Evolutionary conservation across 2,329 filamentous ascomycete species (phyloP).

Genomic region (Colletotrichum plurivorum): DNA sequence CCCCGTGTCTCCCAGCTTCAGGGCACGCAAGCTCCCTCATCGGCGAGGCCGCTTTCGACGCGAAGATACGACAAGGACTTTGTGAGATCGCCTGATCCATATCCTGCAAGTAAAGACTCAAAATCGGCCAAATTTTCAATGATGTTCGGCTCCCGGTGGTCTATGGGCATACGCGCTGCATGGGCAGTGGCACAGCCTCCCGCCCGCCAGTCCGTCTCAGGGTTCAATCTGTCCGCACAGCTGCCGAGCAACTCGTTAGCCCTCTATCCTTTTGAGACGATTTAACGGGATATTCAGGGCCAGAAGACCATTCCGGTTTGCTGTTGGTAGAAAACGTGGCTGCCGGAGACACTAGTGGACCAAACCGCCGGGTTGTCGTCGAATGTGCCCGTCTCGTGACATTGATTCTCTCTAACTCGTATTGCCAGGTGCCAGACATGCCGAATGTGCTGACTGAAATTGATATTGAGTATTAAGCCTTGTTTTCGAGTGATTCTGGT

Average conservation of each 20-base stretch:
- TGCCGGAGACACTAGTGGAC: not conserved
- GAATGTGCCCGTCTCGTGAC: not conserved
- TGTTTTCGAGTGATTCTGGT: too few relatives aligned
- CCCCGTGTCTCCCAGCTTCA: not conserved
- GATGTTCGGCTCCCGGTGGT: not conserved
- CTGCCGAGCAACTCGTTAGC: conserved; percentile 8
- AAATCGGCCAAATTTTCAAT: not conserved
- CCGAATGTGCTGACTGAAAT: too few relatives aligned
- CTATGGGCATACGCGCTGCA: not conserved
- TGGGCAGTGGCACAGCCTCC: conserved; percentile 17
- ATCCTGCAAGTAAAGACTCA: not conserved
- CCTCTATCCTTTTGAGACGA: conserved; percentile 9
- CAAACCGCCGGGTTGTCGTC: not conserved
- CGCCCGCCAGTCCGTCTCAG: not conserved
- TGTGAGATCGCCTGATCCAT: not conserved
- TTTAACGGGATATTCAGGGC: not conserved
- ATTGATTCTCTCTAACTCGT: too few relatives aligned
- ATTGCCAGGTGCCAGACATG: too few relatives aligned
- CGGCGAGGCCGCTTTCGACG: not conserved
- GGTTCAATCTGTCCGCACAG: conserved; percentile 11
- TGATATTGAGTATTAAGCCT: too few relatives aligned
- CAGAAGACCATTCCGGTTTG: not conserved
- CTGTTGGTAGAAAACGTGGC: not conserved
- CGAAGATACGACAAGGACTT: not conserved
- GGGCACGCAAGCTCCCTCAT: not conserved